Conservation (phyloP, 2,329 filamentous ascomycete species). For the Lecanicillium sp. region DNA sequence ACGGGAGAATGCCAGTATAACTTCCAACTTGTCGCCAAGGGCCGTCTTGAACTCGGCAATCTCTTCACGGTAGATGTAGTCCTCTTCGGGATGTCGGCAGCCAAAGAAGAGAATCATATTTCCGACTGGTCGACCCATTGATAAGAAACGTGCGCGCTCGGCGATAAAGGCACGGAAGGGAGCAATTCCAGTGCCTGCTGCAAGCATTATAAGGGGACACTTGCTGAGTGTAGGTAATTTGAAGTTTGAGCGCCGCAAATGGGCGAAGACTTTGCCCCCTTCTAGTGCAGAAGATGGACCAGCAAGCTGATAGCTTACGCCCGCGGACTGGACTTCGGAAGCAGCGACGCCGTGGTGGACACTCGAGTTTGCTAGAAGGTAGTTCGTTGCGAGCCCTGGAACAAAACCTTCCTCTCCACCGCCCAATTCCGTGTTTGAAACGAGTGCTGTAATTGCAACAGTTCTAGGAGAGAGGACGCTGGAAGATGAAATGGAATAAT, state of each 20-base stretch:
- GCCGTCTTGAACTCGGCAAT: slow-evolving; percentile 12
- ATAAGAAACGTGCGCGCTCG: slow-evolving; percentile 15
- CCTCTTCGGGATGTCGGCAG: slow-evolving; percentile 43
- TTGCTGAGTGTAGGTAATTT: slow-evolving; percentile 32
- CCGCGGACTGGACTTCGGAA: slow-evolving; percentile 1
- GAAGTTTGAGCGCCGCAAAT: slow-evolving; percentile 30
- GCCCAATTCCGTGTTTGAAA: slow-evolving; percentile 12
- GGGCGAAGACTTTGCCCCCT: slow-evolving; percentile 23
- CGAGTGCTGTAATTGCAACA: slow-evolving; percentile 15
- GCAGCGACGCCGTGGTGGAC: background rate
- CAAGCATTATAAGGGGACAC: slow-evolving; percentile 43
- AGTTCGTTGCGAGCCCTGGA: slow-evolving; percentile 18
- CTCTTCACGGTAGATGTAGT: slow-evolving; percentile 47
- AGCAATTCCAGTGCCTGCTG: slow-evolving; percentile 28
- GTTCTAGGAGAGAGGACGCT: slow-evolving; percentile 21
- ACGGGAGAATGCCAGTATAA: slow-evolving; percentile 25
- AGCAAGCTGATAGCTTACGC: slow-evolving; percentile 6
- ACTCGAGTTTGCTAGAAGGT: slow-evolving; percentile 11
- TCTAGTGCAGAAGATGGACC: slow-evolving; percentile 10
- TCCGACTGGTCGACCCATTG: slow-evolving; percentile 14
- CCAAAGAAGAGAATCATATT: slow-evolving; percentile 45
- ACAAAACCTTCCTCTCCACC: slow-evolving; percentile 9
- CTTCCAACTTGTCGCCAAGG: slow-evolving; percentile 12
- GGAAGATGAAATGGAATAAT: slow-evolving; percentile 56
- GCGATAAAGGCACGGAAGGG: slow-evolving; percentile 25